These are phyloP conservation scores for Cornus suecica DNA, from an alignment of 148 eudicot species.

Conservation along the genomic window DNA sequence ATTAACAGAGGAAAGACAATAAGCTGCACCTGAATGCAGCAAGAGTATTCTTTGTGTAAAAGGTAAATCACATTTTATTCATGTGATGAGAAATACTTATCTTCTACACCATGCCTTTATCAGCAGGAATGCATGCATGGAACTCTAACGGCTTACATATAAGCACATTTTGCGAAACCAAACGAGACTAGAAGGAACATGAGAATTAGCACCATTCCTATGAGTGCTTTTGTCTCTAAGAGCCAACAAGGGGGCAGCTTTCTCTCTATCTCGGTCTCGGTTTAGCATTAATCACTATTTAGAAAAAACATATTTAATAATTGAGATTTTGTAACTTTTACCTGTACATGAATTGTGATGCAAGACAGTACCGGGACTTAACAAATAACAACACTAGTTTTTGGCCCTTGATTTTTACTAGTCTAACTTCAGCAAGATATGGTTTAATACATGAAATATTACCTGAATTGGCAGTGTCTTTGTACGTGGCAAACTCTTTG, in stretches of 20 bases:
- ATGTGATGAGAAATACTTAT: no score
- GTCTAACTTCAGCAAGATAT: neutral
- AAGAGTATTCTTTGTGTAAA: neutral
- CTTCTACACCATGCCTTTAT: neutral
- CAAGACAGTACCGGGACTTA: neutral
- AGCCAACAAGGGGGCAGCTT: no score
- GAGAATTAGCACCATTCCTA: no score
- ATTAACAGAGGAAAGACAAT: neutral
- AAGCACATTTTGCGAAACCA: no score
- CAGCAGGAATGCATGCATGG: neutral
- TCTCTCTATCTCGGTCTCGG: no score
- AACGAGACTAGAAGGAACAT: no score
- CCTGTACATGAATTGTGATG: neutral
- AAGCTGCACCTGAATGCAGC: neutral
- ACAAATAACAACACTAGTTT: neutral
- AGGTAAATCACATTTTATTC: neutral
- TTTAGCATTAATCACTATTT: no score
- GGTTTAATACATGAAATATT: conserved; percentile 11
- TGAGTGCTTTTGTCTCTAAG: no score
- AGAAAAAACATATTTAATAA: neutral
- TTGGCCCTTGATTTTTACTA: neutral
- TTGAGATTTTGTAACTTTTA: neutral
- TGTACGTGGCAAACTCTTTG: conserved; percentile 40
- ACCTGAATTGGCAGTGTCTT: conserved; percentile 51
- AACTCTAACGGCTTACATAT: no score